Percentiles rank a stretch among this genome's conserved stretches.
These are phyloP conservation scores for Nakazawaea wyomingensis DNA, from an alignment of 805 yeast species.

Conservation along the genomic window DNA sequence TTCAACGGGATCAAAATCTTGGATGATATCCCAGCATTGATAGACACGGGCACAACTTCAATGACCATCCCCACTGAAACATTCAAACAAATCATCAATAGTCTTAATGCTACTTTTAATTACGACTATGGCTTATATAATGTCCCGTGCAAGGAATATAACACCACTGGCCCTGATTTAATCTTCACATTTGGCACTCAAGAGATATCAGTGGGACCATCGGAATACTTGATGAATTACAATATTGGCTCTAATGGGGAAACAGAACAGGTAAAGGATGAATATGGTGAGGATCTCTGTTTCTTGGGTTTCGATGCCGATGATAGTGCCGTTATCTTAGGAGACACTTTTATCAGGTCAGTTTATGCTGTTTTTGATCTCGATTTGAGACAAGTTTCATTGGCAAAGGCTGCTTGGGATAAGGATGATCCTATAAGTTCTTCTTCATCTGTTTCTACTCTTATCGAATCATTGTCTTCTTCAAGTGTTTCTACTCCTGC, in stretches of 20 bases:
- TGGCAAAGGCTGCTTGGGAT: conserved; percentile 41
- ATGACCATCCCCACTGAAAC: conserved; percentile 13
- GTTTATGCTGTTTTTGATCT: conserved; percentile 64
- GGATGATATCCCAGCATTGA: conserved; percentile 13
- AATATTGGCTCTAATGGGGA: conserved; percentile 10
- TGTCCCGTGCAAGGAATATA: conserved; percentile 14
- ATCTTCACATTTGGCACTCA: conserved; percentile 5
- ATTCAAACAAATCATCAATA: conserved; percentile 10
- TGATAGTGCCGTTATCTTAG: conserved; percentile 38
- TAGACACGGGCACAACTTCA: conserved; percentile 13
- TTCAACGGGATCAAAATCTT: conserved; percentile 10
- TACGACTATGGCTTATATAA: conserved; percentile 6
- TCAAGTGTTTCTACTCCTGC: not conserved
- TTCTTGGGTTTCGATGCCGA: conserved; percentile 17
- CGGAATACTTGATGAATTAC: conserved; percentile 9
- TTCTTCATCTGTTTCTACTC: not conserved
- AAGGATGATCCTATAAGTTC: not conserved
- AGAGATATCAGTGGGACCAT: conserved; percentile 3
- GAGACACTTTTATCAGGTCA: conserved; percentile 60
- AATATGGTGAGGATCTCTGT: conserved; percentile 15
- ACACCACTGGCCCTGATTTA: conserved; percentile 12
- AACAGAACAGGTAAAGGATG: conserved; percentile 4
- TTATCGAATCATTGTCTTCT: no score
- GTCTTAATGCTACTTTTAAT: conserved; percentile 7
- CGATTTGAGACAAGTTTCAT: conserved; percentile 49